These are phyloP conservation scores for Erysimum cheiranthoides DNA, from an alignment of 345 rosid genomes.

Conservation along the genomic window DNA sequence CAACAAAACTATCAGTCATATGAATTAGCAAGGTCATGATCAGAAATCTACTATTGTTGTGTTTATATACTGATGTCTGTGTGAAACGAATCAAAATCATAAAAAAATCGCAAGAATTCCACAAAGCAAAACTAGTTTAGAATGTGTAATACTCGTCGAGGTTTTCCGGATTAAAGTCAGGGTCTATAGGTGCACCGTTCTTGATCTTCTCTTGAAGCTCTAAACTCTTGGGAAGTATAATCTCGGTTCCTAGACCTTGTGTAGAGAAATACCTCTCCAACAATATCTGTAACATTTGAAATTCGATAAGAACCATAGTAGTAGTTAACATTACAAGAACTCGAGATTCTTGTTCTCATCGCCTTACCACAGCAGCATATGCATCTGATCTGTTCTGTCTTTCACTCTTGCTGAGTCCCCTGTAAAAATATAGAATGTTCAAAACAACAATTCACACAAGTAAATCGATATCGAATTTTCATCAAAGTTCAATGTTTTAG, in stretches of 20 bases:
- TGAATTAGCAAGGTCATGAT: not conserved
- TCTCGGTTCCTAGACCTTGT: slow-evolving; percentile 66
- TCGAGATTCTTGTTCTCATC: slow-evolving; percentile 5
- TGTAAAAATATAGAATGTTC: slow-evolving; percentile 43
- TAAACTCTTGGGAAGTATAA: slow-evolving; percentile 71
- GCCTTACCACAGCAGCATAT: slow-evolving; percentile 81
- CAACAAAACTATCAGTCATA: not conserved
- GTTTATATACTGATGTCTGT: not conserved
- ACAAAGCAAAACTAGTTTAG: not conserved
- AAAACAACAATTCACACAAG: slow-evolving; percentile 7
- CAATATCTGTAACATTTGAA: slow-evolving; percentile 62
- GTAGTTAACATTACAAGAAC: not conserved
- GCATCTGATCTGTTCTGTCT: slow-evolving; percentile 71
- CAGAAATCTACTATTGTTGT: not conserved
- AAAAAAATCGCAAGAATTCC: not conserved
- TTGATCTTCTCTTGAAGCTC: slow-evolving; percentile 78
- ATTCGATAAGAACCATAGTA: slow-evolving; percentile 5
- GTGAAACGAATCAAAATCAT: not conserved
- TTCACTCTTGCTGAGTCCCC: slow-evolving; percentile 70
- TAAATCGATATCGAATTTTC: not conserved
- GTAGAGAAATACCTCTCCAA: slow-evolving; percentile 79
- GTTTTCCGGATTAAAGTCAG: slow-evolving; percentile 54
- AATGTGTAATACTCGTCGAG: slow-evolving; percentile 41
- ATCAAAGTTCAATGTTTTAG: not conserved
- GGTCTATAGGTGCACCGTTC: slow-evolving; percentile 56